Evolutionary conservation across 305 asterid species (phyloP).

Genomic region (Solanum hybrid): DNA sequence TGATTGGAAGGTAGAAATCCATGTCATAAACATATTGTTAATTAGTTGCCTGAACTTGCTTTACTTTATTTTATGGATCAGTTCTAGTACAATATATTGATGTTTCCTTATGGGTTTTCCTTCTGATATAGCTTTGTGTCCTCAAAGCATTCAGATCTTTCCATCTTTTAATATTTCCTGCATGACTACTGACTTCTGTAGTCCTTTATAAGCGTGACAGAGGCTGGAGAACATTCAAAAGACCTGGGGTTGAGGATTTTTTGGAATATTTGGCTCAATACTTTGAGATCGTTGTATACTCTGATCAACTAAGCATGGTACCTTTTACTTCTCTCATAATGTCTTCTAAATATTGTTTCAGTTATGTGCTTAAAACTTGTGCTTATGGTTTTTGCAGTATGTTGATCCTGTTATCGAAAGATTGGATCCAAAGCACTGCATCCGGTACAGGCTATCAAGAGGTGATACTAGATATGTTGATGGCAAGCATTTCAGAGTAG

Average conservation of each 20-base stretch:
- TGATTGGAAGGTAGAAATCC: slow-evolving; percentile 67
- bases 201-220: slow-evolving; percentile 59
- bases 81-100: not conserved
- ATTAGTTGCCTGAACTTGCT: not conserved
- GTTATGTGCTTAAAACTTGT: not conserved
- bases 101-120: not conserved
- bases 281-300: slow-evolving; percentile 66
- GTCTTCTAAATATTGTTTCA: not conserved
- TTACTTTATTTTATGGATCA: not conserved
- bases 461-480: slow-evolving; percentile 67
- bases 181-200: slow-evolving; percentile 1
- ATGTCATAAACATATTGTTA: not conserved
- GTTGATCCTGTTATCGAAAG: slow-evolving; percentile 75
- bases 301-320: slow-evolving; percentile 70
- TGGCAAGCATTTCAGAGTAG: slow-evolving; percentile 85
- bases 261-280: slow-evolving; percentile 77
- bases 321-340: not conserved
- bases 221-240: slow-evolving; percentile 92
- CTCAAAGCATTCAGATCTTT: not conserved
- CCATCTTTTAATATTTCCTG: not conserved
- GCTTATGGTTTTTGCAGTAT: slow-evolving; percentile 46
- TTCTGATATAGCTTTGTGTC: not conserved
- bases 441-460: slow-evolving; percentile 70
- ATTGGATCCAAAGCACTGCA: slow-evolving; percentile 64
- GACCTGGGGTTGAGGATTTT: slow-evolving; percentile 93